A percentile compares a stretch with the other conserved stretches of the same genome.
These are phyloP conservation scores for Lyophyllum shimeji DNA, from an alignment of 768 basidiomycete species.

Conservation along the genomic window DNA sequence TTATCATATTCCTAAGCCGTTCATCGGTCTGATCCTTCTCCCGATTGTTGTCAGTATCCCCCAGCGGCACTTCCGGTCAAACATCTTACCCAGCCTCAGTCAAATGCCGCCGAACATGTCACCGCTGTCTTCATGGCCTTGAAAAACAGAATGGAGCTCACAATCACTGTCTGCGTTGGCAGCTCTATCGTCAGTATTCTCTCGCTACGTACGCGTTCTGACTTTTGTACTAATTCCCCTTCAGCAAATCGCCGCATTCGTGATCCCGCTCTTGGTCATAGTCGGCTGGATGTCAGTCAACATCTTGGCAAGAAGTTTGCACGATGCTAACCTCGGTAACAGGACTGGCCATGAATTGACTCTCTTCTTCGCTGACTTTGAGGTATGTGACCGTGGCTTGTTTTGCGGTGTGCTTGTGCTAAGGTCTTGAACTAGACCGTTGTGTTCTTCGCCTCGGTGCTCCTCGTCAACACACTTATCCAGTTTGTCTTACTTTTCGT, in stretches of 20 bases:
- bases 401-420: background rate
- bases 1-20: constrained; percentile 78
- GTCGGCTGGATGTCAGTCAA: constrained; percentile 78
- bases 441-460: constrained; percentile 80
- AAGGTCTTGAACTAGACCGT: constrained; percentile 54
- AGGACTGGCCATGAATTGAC: constrained; percentile 73
- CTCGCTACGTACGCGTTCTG: background rate
- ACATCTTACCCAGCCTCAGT: constrained; percentile 32
- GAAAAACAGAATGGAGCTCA: constrained; percentile 62
- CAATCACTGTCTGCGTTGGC: constrained; percentile 79
- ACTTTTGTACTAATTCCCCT: background rate
- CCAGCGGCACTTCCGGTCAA: background rate
- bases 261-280: constrained; percentile 85
- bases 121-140: constrained; percentile 88
- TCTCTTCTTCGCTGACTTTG: constrained; percentile 84
- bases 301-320: constrained; percentile 13
- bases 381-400: constrained; percentile 42
- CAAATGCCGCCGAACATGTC: constrained; percentile 85
- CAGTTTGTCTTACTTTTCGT: constrained; percentile 42
- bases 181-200: constrained; percentile 68
- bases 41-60: constrained; percentile 72
- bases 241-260: constrained; percentile 85
- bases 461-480: constrained; percentile 84
- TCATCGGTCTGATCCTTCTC: constrained; percentile 84
- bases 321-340: constrained; percentile 1